These are phyloP conservation scores for Lotus japonicus DNA, from an alignment of 306 rosid genomes.

Conservation along the genomic window DNA sequence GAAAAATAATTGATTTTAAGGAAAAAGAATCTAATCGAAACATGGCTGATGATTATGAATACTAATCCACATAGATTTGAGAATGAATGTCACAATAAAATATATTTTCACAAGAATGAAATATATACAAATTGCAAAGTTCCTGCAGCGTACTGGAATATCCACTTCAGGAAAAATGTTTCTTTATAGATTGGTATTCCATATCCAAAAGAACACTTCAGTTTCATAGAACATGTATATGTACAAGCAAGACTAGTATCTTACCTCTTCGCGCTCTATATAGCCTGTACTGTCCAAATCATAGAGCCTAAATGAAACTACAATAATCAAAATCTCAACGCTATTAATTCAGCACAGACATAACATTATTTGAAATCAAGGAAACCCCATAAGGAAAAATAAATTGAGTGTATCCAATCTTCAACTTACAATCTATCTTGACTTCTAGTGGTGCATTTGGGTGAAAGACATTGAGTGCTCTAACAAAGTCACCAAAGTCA, in stretches of 20 bases:
- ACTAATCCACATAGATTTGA: neutral
- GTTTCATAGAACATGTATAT: neutral
- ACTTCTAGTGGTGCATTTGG: constrained; percentile 59
- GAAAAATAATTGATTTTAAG: no score
- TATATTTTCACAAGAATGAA: neutral
- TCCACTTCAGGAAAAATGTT: neutral
- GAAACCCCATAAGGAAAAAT: neutral
- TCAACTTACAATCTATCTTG: constrained; percentile 78
- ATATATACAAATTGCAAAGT: neutral
- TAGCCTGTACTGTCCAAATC: constrained; percentile 72
- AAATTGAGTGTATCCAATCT: neutral
- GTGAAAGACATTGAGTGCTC: constrained; percentile 88
- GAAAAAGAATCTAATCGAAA: no score
- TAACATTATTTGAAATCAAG: neutral
- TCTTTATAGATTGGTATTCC: neutral
- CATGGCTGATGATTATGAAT: neutral
- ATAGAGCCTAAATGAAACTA: constrained; percentile 87
- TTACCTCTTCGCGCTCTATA: constrained; percentile 84
- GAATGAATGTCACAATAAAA: neutral
- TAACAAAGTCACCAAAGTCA: constrained; percentile 89
- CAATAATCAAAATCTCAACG: neutral
- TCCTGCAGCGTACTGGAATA: neutral
- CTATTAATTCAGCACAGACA: neutral
- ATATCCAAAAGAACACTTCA: neutral
- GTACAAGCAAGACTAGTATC: neutral